Evolutionary conservation across 73 alveolate genomes (phyloP).

Genomic region (Paramecium biaurelia): DNA sequence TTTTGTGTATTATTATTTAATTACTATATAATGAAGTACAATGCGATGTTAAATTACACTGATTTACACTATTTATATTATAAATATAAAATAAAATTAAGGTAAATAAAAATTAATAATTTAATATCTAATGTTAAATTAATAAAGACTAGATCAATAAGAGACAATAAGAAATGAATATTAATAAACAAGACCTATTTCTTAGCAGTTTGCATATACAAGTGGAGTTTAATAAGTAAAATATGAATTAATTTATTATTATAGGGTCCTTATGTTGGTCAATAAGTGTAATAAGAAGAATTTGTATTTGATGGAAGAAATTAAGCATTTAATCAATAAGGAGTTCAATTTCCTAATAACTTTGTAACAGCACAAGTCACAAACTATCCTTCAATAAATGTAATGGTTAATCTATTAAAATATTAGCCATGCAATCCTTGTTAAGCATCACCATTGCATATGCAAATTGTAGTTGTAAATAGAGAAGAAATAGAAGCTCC

Average conservation of each 20-base stretch:
- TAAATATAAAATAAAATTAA: neutral
- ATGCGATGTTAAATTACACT: neutral
- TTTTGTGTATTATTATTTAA: too few species aligned
- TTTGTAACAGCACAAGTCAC: constrained; percentile 16
- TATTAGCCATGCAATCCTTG: constrained; percentile 47
- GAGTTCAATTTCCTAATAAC: neutral
- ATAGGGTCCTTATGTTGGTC: neutral
- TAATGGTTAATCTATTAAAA: neutral
- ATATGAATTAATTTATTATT: neutral
- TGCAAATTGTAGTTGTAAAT: neutral
- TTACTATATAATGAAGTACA: neutral
- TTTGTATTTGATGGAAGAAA: constrained; percentile 21
- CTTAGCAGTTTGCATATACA: neutral
- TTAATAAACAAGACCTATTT: neutral
- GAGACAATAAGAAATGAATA: neutral
- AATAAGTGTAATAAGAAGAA: neutral
- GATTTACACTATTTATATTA: neutral
- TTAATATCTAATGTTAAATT: neutral
- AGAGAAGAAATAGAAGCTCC: constrained; percentile 52
- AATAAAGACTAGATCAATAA: neutral
- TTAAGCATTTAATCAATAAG: neutral
- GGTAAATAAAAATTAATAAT: neutral
- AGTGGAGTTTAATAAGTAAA: neutral
- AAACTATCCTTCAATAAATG: neutral
- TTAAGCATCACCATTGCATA: constrained; percentile 16